Evolutionary conservation across 23 red algal species (phyloP), one percentile per base, ranked within the genome.

Genomic region (Pyropia yezoensis): DNA sequence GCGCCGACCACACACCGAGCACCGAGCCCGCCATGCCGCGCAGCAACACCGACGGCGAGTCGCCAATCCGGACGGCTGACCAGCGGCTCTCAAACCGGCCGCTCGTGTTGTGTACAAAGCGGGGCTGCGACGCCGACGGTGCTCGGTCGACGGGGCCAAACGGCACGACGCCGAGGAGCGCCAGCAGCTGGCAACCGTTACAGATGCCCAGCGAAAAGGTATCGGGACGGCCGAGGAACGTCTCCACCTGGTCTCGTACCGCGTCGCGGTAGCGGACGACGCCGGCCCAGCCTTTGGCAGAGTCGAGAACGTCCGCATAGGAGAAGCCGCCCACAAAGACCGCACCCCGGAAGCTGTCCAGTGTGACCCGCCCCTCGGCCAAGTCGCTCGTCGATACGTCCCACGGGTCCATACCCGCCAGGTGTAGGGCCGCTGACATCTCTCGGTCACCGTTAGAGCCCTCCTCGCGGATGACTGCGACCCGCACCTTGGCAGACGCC

Each of bases 371-470:
- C 1, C 71, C 70, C 15, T 49, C 58, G 23, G 65, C 65, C 21
- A 98, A 33, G 73, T 98, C 94, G 24, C 80, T 72, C 74, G 91
- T 72, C 50, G 54, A 76, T 1, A 90, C 72, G 72, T 98, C 94
- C 80, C 76, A 82, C 5, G 65, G 53, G 61, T 87, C 74, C 72
- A 98, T 91, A 27, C 94, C 94, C 32, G 85, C 79, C 82, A 98
- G 64, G 39, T 91, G 85, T 29, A 98, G 91, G 27, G 94, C 94
- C 30, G 88, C 82, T 20, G 76, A 79, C 77, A 98, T 88, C 50
- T 98, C 94, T 33, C 94, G 72, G 62, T 98, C 94, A 1, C 94
- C 94, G 29, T 98, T 98, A n/a, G 94, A 91, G 54, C 94, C 94
- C 71, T 98, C 94, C 59, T 90, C 86, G 1, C 94, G 80, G 15